phyloP scores from a whole-genome alignment of 208 protist genomes.

The Angomonas ambiguus region DNA sequence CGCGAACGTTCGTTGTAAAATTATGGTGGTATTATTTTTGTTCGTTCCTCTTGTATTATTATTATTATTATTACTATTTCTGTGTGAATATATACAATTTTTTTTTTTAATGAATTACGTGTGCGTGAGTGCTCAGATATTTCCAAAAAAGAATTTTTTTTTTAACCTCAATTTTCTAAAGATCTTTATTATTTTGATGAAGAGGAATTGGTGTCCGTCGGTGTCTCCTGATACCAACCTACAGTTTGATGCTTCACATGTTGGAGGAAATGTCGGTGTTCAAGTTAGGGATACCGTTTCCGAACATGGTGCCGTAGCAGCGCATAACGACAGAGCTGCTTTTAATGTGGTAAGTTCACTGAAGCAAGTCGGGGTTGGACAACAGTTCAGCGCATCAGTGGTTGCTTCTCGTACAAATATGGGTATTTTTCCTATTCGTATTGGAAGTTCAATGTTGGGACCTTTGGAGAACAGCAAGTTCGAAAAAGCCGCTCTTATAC shows the following conservation, averaged over 20 bases:
- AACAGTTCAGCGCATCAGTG: constrained; percentile 40
- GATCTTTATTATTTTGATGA: constrained; percentile 17
- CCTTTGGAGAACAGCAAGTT: neutral
- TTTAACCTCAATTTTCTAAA: constrained; percentile 2
- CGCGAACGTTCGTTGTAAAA: constrained; percentile 6
- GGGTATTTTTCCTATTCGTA: constrained; percentile 27
- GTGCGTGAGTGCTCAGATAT: no score
- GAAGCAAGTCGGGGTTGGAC: neutral
- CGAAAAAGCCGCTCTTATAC: neutral
- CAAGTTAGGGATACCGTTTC: neutral
- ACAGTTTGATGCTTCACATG: constrained; percentile 1
- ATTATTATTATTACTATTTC: neutral
- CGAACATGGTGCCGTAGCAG: constrained; percentile 37
- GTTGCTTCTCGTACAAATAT: constrained; percentile 58
- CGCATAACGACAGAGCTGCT: constrained; percentile 37
- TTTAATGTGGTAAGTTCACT: constrained; percentile 22
- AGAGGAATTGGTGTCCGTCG: constrained; percentile 38
- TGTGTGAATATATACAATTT: neutral
- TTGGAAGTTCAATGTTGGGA: neutral
- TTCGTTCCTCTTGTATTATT: neutral
- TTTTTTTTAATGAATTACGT: constrained; percentile 7
- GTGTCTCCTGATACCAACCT: constrained; percentile 12
- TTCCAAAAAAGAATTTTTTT: no score
- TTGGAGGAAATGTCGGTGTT: neutral
- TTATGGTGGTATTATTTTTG: constrained; percentile 13